These are phyloP conservation scores for Vitis hybrid DNA, from an alignment of 177 flowering plant genomes.

Conservation along the genomic window DNA sequence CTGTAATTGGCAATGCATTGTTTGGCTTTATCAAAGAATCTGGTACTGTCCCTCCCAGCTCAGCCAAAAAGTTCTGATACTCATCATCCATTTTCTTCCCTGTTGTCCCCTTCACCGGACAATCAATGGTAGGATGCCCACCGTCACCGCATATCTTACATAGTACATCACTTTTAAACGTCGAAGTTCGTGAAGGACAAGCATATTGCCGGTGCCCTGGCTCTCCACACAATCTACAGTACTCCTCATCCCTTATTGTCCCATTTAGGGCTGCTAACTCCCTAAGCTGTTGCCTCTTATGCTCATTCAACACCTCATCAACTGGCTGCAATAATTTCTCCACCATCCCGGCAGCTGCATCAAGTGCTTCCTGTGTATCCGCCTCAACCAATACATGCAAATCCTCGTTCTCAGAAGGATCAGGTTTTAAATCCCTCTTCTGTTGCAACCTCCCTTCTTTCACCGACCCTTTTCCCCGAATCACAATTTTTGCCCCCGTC, in stretches of 20 bases:
- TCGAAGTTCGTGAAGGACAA: constrained; percentile 78
- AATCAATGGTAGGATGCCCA: constrained; percentile 95
- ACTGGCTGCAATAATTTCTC: constrained; percentile 96
- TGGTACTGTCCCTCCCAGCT: constrained; percentile 81
- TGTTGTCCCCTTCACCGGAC: constrained; percentile 81
- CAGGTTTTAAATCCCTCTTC: constrained; percentile 82
- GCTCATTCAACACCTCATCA: constrained; percentile 93
- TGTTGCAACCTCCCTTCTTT: constrained; percentile 92
- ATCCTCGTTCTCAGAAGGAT: constrained; percentile 89
- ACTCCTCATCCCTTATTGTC: constrained; percentile 91
- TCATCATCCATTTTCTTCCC: constrained; percentile 99
- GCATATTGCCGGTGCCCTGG: constrained; percentile 94
- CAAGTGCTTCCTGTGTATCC: constrained; percentile 84
- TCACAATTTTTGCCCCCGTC: constrained; percentile 94
- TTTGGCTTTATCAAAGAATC: constrained; percentile 58
- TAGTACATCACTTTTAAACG: constrained; percentile 89
- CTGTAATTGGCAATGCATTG: constrained; percentile 37
- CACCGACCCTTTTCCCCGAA: constrained; percentile 89
- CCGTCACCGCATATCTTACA: constrained; percentile 97
- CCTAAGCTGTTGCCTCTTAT: constrained; percentile 90
- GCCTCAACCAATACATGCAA: constrained; percentile 97
- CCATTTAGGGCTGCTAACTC: constrained; percentile 97
- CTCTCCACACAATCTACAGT: constrained; percentile 92
- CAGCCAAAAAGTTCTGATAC: constrained; percentile 92
- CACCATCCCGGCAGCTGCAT: constrained; percentile 95